Evolutionary conservation across 352 stramenopile species (phyloP).

Genomic region (Phytophthora fragariae): DNA sequence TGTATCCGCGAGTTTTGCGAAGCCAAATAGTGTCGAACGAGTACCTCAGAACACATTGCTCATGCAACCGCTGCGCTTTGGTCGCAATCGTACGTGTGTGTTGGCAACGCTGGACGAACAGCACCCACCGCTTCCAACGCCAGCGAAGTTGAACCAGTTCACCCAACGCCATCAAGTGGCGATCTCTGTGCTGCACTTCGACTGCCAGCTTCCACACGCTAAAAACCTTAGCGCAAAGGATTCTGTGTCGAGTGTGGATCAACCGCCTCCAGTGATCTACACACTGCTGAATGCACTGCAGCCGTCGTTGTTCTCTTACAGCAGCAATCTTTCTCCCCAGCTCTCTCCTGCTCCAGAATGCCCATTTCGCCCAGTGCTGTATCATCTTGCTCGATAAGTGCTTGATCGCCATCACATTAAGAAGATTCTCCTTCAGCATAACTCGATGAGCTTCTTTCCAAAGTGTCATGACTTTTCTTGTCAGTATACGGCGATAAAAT

Average conservation of each 20-base stretch:
- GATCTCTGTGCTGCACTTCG: slow-evolving; percentile 19
- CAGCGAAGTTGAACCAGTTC: slow-evolving; percentile 30
- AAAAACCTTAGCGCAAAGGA: slow-evolving; percentile 18
- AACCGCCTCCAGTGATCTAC: slow-evolving; percentile 24
- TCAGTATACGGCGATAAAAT: slow-evolving; percentile 12
- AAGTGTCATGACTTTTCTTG: not conserved
- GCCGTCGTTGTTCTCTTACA: slow-evolving; percentile 13
- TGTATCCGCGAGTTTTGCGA: slow-evolving; percentile 30
- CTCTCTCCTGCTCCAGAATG: slow-evolving; percentile 31
- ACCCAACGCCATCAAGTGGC: slow-evolving; percentile 17
- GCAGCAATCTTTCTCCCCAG: slow-evolving; percentile 18
- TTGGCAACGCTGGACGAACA: slow-evolving; percentile 1
- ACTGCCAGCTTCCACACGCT: slow-evolving; percentile 27
- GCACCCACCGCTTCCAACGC: slow-evolving; percentile 30
- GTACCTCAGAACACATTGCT: slow-evolving; percentile 12
- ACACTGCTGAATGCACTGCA: slow-evolving; percentile 6
- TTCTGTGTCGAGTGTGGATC: slow-evolving; percentile 9
- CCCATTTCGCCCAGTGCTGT: slow-evolving; percentile 40
- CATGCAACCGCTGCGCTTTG: slow-evolving; percentile 1
- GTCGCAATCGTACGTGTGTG: slow-evolving; percentile 8
- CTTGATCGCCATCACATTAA: slow-evolving; percentile 9
- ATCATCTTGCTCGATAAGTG: slow-evolving; percentile 29
- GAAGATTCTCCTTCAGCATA: not conserved
- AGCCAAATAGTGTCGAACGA: slow-evolving; percentile 28
- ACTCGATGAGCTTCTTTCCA: slow-evolving; percentile 28